Evolutionary conservation across 768 basidiomycete genomes (phyloP).

Genomic region (Amanita polypyramis): DNA sequence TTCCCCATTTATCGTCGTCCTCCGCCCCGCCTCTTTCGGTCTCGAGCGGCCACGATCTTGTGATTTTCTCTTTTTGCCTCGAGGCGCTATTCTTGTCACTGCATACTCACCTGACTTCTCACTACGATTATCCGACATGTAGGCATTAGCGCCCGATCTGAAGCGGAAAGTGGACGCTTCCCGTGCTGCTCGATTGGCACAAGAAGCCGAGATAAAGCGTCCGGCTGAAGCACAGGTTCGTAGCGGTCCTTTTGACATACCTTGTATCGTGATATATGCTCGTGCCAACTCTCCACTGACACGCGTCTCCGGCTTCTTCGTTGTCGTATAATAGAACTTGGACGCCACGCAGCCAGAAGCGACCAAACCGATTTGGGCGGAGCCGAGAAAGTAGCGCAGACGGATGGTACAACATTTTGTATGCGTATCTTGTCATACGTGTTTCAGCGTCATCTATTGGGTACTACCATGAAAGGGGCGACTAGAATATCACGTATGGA

Average conservation of each 20-base stretch:
- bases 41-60: constrained; percentile 1
- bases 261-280: not conserved
- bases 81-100: not conserved
- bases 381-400: not conserved
- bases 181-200: constrained; percentile 38
- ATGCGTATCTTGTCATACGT: too few relatives aligned
- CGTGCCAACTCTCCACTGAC: not conserved
- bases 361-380: constrained; percentile 23
- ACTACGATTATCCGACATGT: constrained; percentile 6
- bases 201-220: constrained; percentile 44
- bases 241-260: constrained; percentile 9
- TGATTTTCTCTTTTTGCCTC: too few relatives aligned
- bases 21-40: constrained; percentile 3
- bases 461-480: not conserved
- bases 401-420: too few relatives aligned
- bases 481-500: not conserved
- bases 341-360: constrained; percentile 13
- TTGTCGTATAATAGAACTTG: too few relatives aligned
- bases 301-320: not conserved
- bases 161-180: constrained; percentile 52
- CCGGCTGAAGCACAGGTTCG: constrained; percentile 44
- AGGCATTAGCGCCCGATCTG: constrained; percentile 60
- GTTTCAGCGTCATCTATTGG: not conserved
- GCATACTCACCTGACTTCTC: constrained; percentile 4
- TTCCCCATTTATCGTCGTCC: not conserved